A percentile compares a stretch with the other conserved stretches of the same genome.
phyloP scores from a whole-genome alignment of 306 rosid species.

The Neltuma alba region DNA sequence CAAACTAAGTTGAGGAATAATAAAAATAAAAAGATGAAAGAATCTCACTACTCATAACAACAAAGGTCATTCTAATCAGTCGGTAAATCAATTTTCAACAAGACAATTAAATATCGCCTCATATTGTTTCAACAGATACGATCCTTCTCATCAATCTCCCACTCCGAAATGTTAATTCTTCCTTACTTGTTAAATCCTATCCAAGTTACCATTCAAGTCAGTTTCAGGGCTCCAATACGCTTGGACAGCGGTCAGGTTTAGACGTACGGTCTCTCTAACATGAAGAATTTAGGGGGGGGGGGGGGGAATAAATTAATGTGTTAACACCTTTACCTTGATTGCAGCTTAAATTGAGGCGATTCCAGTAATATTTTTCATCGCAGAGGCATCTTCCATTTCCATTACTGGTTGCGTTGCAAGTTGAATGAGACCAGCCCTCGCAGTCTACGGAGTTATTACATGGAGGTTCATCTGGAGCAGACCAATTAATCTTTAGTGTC shows the following conservation, averaged over 20 bases:
- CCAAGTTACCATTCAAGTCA: neutral
- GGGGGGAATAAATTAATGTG: neutral
- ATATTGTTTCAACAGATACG: neutral
- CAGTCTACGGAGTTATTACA: conserved; percentile 35
- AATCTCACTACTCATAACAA: too few relatives aligned
- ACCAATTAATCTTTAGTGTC: conserved; percentile 37
- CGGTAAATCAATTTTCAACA: neutral
- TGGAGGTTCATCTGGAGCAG: conserved; percentile 25
- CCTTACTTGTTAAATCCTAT: too few relatives aligned
- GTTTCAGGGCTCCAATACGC: neutral
- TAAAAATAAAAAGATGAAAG: too few relatives aligned
- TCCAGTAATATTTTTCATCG: conserved; percentile 31
- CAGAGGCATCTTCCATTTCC: conserved; percentile 45
- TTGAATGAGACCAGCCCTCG: conserved; percentile 42
- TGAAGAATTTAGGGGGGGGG: neutral
- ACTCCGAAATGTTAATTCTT: neutral
- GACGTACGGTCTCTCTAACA: neutral
- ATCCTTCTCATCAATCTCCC: neutral
- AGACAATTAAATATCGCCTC: neutral
- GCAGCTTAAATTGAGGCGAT: conserved; percentile 28
- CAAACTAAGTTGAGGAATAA: too few relatives aligned
- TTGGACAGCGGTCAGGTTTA: neutral
- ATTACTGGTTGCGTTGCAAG: conserved; percentile 26
- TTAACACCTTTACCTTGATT: conserved; percentile 1
- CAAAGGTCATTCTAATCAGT: neutral